Conservation (phyloP, 2,329 filamentous ascomycete genomes). For the Hymenoscyphus fraxineus region DNA sequence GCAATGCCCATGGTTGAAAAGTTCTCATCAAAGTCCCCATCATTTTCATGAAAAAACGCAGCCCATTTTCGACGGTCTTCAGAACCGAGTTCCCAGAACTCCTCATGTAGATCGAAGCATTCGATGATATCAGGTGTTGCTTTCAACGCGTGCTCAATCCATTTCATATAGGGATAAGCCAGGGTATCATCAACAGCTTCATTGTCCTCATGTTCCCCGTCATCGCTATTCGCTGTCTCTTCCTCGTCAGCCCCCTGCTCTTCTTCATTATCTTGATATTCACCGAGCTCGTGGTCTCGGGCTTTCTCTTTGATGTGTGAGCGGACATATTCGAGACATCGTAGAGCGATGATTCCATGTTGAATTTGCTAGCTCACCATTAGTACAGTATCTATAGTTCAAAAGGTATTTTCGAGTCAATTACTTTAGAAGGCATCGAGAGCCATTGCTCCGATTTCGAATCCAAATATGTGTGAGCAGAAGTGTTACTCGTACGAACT, state of each 20-base stretch:
- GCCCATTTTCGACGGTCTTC: background rate
- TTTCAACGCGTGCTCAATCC: slow-evolving; percentile 7
- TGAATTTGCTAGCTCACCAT: background rate
- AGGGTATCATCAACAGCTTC: background rate
- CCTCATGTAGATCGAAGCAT: slow-evolving; percentile 4
- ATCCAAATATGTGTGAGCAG: slow-evolving; percentile 2
- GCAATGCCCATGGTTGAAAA: slow-evolving; percentile 2
- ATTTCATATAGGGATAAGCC: slow-evolving; percentile 3
- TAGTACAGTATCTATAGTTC: background rate
- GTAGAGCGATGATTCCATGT: slow-evolving; percentile 4
- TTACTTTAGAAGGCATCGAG: slow-evolving; percentile 3
- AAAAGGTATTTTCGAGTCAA: background rate
- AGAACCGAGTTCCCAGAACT: slow-evolving; percentile 1
- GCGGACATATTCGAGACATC: slow-evolving; percentile 7
- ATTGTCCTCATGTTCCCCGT: background rate
- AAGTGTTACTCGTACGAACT: slow-evolving; percentile 4
- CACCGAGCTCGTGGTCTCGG: background rate
- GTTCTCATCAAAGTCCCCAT: slow-evolving; percentile 1
- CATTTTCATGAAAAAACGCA: background rate
- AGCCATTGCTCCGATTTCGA: slow-evolving; percentile 3
- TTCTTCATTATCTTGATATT: background rate
- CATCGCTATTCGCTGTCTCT: background rate
- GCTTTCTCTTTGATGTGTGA: background rate
- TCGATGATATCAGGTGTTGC: slow-evolving; percentile 8
- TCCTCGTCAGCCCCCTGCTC: background rate